Conservation (phyloP, 2,329 filamentous ascomycete species). For the Dactylellina parvicollis region DNA sequence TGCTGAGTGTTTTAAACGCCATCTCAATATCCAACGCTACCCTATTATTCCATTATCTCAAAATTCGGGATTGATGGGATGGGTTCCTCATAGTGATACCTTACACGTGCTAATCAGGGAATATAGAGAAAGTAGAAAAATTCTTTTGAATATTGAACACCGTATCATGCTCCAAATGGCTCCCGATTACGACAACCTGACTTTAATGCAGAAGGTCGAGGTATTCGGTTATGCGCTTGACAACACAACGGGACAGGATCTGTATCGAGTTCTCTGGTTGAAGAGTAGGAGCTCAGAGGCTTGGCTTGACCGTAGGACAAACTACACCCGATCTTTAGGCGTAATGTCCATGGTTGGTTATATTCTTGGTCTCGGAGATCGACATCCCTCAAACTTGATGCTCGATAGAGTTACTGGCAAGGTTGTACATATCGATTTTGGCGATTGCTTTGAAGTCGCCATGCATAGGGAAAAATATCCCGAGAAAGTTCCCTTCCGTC, state of each 20-base stretch:
- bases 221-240: conserved; percentile 99
- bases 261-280: conserved; percentile 97
- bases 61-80: conserved; percentile 92
- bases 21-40: conserved; percentile 95
- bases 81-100: conserved; percentile 97
- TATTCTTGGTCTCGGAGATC: conserved; percentile 93
- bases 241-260: conserved; percentile 97
- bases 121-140: conserved; percentile 96
- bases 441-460: conserved; percentile 98
- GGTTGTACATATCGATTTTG: conserved; percentile 98
- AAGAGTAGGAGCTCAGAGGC: conserved; percentile 98
- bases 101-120: conserved; percentile 95
- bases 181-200: conserved; percentile 97
- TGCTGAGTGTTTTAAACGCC: conserved; percentile 94
- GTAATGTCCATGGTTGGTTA: conserved; percentile 99
- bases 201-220: conserved; percentile 99
- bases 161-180: conserved; percentile 99
- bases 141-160: conserved; percentile 98
- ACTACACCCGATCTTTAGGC: conserved; percentile 94
- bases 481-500: conserved; percentile 93
- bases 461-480: conserved; percentile 99
- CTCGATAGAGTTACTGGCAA: conserved; percentile 95
- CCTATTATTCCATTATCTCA: conserved; percentile 97
- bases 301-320: conserved; percentile 97
- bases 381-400: conserved; percentile 97